Evolutionary conservation across 2,329 filamentous ascomycete genomes (phyloP), one percentile per base, ranked within the genome.

Genomic region (Fusarium praegraminearum): DNA sequence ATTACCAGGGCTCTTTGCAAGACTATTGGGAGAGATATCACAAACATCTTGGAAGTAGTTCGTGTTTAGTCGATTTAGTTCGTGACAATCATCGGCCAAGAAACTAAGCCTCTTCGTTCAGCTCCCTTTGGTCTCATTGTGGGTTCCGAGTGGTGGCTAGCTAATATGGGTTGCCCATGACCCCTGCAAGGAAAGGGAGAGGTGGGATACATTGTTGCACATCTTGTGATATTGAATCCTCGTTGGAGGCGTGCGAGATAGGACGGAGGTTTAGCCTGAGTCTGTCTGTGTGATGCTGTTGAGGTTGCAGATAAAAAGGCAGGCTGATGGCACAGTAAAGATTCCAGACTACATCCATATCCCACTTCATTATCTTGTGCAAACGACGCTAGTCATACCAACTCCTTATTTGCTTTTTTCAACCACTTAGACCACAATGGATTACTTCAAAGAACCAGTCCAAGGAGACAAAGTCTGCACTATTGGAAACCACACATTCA

Each of bases 401-500:
- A 43, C 5, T 8, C 20, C 20, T 6, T 7, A 20, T 2, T 49
- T 22, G 3, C 30, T 24, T 18, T 49, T 16, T 35, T 3, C 13
- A 24, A 10, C 3, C 11, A 15, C 11, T 10, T 7, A 12, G 7
- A 13, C 12, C 8, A 62, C 5, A 7, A 58, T 65, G 62, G 13
- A 45, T 3, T 8, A 45, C 36, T 26, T 15, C 11, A 20, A 18
- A 10, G n/a, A 63, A 2, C 2, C 16, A 0, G 18, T 12, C 3
- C 7, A 15, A 9, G 33, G 10, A 2, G 45, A 65, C 3, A 7
- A 41, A 22, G 52, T 65, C 9, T 44, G 60, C 1, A 65, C 62
- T 3, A 58, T 65, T 20, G 62, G 62, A 18, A 65, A 65, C 6
- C 38, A 65, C 2, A 26, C 45, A 1, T 65, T 65, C 11, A 65